phyloP scores from a whole-genome alignment of 352 stramenopile genomes.

The Aphanomyces stellatus region DNA sequence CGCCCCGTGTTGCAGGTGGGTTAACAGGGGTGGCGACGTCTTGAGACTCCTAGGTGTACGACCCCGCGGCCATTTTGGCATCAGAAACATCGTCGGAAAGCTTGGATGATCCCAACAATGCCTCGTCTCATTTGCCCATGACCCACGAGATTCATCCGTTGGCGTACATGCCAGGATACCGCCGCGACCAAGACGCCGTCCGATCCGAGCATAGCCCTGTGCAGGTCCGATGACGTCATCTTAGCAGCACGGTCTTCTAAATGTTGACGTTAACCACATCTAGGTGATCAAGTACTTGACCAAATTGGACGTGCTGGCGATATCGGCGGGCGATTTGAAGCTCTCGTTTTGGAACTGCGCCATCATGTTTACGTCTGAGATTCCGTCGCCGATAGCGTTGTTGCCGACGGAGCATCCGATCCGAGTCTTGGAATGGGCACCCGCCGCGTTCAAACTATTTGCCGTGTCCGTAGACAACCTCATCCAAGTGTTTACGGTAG shows the following conservation, averaged over 20 bases:
- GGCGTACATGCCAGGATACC: conserved; percentile 57
- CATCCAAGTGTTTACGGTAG: conserved; percentile 55
- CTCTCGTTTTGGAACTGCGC: conserved; percentile 65
- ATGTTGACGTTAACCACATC: not conserved
- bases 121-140: conserved; percentile 32
- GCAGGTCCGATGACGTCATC: conserved; percentile 19
- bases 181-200: conserved; percentile 64
- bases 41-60: conserved; percentile 24
- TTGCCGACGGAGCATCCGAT: conserved; percentile 57
- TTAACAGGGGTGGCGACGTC: conserved; percentile 27
- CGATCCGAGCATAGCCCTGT: conserved; percentile 67
- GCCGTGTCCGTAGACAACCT: conserved; percentile 62
- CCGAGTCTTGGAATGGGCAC: conserved; percentile 63
- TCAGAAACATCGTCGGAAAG: not conserved
- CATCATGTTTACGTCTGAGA: conserved; percentile 55
- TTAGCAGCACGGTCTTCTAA: too few species aligned
- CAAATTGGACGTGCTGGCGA: conserved; percentile 45
- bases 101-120: not conserved
- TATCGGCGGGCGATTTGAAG: conserved; percentile 65
- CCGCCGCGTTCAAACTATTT: conserved; percentile 41
- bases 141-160: conserved; percentile 68
- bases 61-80: not conserved
- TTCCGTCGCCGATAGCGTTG: conserved; percentile 45
- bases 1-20: conserved; percentile 62
- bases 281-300: conserved; percentile 55